Base-by-base conservation (phyloP, 2,329 filamentous ascomycete genomes). In the Aureobasidium leucospermi region DNA sequence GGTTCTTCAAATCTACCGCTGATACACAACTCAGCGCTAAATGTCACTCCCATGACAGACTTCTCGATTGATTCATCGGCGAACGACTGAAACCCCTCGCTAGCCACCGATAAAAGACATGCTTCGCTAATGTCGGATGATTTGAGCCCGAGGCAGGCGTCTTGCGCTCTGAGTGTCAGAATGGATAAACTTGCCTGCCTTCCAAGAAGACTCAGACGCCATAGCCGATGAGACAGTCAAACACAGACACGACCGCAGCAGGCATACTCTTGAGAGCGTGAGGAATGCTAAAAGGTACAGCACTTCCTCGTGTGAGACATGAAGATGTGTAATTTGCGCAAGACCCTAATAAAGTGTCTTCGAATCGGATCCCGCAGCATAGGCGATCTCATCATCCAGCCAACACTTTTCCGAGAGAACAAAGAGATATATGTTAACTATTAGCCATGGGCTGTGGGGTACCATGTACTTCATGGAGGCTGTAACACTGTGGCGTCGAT, bases 401-500 rank as follows among this genome's bases (percentile, higher is more conserved):
- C 36, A 38, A 52, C 29, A 43, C 42, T 55, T 7, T 31, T 53
- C 23, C 39, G 9, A 41, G 48, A 31, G 23, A 56, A 56, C 52
- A 56, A 56, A 45, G 39, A 55, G 4, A 43, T 29, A 43, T 36
- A n/a, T 55, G 19, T 23, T 53, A 38, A 23, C 28, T 43, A 16
- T 19, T 7, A 42, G 38, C 28, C 49, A 53, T 34, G 19, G 51
- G 29, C 29, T 55, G 23, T 23, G 23, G 23, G 23, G 23, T 23
- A 43, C 9, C 4, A 6, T 43, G 34, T 19, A n/a, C 23, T n/a
- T 43, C 10, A 38, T 28, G 15, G 11, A 46, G 52, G 4, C 39
- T 45, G 52, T 46, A 38, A 46, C 41, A 46, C 52, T 46, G 52
- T 46, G 52, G 52, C 52, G 52, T 29, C 4, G 15, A 34, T 16